phyloP scores from a whole-genome alignment of 2,329 filamentous ascomycete species.

The Aspergillus sp. region DNA sequence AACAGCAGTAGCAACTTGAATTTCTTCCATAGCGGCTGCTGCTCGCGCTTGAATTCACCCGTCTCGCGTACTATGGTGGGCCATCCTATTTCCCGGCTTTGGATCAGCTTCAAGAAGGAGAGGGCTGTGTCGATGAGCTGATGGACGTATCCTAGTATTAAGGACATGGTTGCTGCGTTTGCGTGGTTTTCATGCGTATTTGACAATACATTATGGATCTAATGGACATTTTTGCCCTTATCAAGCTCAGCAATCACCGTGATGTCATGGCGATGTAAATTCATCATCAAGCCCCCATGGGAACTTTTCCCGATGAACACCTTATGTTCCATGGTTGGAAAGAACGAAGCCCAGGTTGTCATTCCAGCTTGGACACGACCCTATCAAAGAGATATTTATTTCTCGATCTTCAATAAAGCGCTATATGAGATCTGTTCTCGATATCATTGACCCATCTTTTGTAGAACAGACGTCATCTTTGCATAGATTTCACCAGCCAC shows the following conservation, averaged over 20 bases:
- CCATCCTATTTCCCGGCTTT: constrained; percentile 28
- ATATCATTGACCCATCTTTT: too few species aligned
- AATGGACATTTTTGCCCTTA: background rate
- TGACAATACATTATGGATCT: background rate
- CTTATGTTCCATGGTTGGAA: background rate
- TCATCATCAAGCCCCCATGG: too few species aligned
- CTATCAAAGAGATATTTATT: too few species aligned
- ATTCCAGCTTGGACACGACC: too few species aligned
- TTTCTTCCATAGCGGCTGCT: constrained; percentile 37
- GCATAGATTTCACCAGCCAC: too few species aligned
- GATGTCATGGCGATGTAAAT: background rate
- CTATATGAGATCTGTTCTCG: too few species aligned
- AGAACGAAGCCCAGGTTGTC: too few species aligned
- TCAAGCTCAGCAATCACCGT: background rate
- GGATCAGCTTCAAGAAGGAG: constrained; percentile 5
- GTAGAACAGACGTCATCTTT: too few species aligned
- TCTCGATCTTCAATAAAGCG: too few species aligned
- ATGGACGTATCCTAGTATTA: constrained; percentile 1
- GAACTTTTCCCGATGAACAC: background rate
- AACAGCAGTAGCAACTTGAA: constrained; percentile 37
- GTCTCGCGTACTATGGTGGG: constrained; percentile 27
- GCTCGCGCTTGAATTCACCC: constrained; percentile 31
- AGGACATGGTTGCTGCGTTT: constrained; percentile 1
- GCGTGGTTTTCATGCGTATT: background rate
- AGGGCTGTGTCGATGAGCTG: background rate